A percentile compares a stretch with the other conserved stretches of the same genome.
phyloP scores from a whole-genome alignment of 176 grass and related monocot species.

The Aegilops bicornis region DNA sequence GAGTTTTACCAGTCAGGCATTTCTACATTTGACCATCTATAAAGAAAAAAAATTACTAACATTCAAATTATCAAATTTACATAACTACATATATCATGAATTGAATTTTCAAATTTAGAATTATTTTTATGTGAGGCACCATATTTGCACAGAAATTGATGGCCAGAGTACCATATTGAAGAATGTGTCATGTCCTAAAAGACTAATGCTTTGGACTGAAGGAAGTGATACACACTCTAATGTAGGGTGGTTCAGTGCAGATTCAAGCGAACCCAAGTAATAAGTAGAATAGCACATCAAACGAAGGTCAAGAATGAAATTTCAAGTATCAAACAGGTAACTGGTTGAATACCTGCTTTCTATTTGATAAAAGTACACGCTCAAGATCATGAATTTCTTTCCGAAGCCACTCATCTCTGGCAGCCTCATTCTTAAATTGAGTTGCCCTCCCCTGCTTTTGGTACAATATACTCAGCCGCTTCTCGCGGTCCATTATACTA shows the following conservation, averaged over 20 bases:
- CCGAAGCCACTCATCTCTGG: conserved; percentile 91
- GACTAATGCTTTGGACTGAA: not conserved
- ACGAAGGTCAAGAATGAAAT: conserved; percentile 7
- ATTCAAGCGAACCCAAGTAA: not conserved
- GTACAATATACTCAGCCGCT: conserved; percentile 94
- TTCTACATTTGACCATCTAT: not conserved
- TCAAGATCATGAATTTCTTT: conserved; percentile 97
- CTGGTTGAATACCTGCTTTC: conserved; percentile 66
- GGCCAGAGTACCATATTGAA: not conserved
- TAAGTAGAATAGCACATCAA: conserved; percentile 2
- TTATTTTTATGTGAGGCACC: not conserved
- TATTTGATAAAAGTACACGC: conserved; percentile 83
- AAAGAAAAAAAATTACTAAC: not conserved
- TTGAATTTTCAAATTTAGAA: not conserved
- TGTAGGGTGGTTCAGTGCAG: not conserved
- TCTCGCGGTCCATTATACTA: conserved; percentile 98
- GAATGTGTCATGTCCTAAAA: not conserved
- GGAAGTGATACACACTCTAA: not conserved
- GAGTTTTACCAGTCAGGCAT: not conserved
- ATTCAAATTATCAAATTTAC: not conserved
- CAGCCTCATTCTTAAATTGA: conserved; percentile 86
- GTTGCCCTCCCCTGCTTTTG: conserved; percentile 98
- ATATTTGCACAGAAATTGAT: not conserved
- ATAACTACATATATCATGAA: not conserved
- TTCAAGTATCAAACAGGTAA: conserved; percentile 21